These are phyloP conservation scores for Vicia faba DNA, from an alignment of 306 rosid genomes.

Conservation along the genomic window DNA sequence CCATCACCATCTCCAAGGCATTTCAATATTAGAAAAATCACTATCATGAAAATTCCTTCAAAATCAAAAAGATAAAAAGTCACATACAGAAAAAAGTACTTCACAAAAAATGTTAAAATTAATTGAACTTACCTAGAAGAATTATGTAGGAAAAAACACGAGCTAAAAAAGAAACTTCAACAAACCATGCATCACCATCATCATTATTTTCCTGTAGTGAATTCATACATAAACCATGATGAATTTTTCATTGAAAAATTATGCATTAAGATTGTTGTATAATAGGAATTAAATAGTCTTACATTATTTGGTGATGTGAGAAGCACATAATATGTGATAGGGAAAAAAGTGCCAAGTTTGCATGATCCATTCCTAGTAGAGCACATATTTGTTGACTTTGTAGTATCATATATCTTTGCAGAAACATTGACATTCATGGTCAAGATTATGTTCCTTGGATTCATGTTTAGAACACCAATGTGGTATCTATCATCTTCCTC, in stretches of 20 bases:
- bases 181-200: constrained; percentile 45
- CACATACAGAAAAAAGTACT: constrained; percentile 5
- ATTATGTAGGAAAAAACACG: constrained; percentile 58
- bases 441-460: constrained; percentile 50
- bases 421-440: constrained; percentile 51
- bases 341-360: constrained; percentile 53
- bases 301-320: constrained; percentile 57
- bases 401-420: constrained; percentile 64
- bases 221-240: not conserved
- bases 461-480: constrained; percentile 58
- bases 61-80: constrained; percentile 24
- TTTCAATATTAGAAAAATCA: constrained; percentile 48
- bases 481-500: constrained; percentile 71
- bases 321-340: constrained; percentile 50
- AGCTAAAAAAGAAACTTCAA: constrained; percentile 60
- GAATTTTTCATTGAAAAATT: not conserved
- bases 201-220: constrained; percentile 50
- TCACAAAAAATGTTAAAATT: not conserved
- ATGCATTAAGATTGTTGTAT: not conserved
- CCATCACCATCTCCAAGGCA: constrained; percentile 54
- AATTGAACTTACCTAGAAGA: constrained; percentile 53
- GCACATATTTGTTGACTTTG: constrained; percentile 59
- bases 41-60: constrained; percentile 48
- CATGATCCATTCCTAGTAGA: constrained; percentile 56
- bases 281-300: constrained; percentile 36